Conservation (phyloP, 1,284 basidiomycete genomes). For the Fomitopsis palustris region DNA sequence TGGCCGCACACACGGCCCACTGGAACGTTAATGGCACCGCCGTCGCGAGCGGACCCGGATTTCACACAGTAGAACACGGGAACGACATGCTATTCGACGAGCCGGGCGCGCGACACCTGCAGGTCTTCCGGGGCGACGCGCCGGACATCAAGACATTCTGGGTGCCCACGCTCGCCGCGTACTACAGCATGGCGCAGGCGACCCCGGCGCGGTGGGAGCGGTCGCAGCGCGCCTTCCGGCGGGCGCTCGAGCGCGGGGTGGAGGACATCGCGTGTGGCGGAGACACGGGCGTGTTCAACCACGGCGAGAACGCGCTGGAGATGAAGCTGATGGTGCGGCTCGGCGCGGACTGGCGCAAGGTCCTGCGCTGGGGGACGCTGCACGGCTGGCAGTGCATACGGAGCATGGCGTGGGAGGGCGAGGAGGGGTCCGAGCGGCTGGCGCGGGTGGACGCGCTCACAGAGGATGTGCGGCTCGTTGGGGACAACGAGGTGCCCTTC, state of each 20-base stretch:
- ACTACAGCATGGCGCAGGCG: slow-evolving; percentile 31
- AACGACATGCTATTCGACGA: slow-evolving; percentile 33
- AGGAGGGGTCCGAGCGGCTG: slow-evolving; percentile 31
- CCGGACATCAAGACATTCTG: slow-evolving; percentile 33
- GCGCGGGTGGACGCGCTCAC: slow-evolving; percentile 27
- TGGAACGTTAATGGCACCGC: slow-evolving; percentile 14
- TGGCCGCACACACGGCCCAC: slow-evolving; percentile 54
- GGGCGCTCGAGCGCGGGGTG: slow-evolving; percentile 39
- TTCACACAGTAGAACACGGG: slow-evolving; percentile 52
- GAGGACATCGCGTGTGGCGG: slow-evolving; percentile 57
- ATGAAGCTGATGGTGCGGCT: slow-evolving; percentile 56
- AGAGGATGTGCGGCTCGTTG: slow-evolving; percentile 28
- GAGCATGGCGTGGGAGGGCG: slow-evolving; percentile 47
- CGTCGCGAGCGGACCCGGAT: slow-evolving; percentile 14
- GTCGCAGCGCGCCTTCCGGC: slow-evolving; percentile 38
- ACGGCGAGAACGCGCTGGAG: slow-evolving; percentile 60
- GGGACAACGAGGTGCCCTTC: slow-evolving; percentile 54
- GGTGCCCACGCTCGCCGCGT: slow-evolving; percentile 60
- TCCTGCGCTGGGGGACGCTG: slow-evolving; percentile 56
- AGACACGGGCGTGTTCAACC: slow-evolving; percentile 60
- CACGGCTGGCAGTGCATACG: slow-evolving; percentile 58
- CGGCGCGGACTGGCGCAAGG: slow-evolving; percentile 49
- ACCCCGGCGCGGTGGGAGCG: slow-evolving; percentile 35
- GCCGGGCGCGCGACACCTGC: background rate
- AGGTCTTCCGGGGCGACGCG: slow-evolving; percentile 1